Evolutionary conservation across 768 basidiomycete genomes (phyloP), one percentile per base, ranked within the genome.

Genomic region (Lactarius trivialis): DNA sequence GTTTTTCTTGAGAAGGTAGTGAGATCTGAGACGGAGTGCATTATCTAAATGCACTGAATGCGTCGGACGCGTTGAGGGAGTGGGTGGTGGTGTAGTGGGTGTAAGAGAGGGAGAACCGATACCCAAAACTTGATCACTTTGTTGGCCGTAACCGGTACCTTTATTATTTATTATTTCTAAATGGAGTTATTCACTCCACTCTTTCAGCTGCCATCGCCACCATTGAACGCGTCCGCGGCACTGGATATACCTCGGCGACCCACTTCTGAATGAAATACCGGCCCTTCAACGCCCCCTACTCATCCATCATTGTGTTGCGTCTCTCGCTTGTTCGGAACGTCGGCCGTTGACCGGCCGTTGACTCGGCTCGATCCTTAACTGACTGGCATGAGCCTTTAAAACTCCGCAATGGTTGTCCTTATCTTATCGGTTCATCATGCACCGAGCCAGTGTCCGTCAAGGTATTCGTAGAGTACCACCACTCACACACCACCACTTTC

Each of bases 21-120:
- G 69, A 95, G 79, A 76, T 94, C 92, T 70, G 91, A 91, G 67
- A 94, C 91, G 55, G 91, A 91, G 71, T 92, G 89, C 82, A 82
- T 83, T 26, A 21, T 12, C 45, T 28, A 48, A 9, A 54, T 49
- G 61, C 57, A 55, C 61, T 9, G 15, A 4, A 26, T 45, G 51
- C 51, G 56, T 28, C 36, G 26, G 51, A 49, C 49, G 45, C 45
- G 52, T 52, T 17, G 26, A 3, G 26, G 3, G n/a, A n/a, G 30
- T 1, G 30, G 26, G 50, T 19, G 50, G 15, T 32, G 2, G 28
- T 8, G 30, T 51, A 19, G 50, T 19, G 50, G 26, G 50, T 51
- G 26, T 51, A 32, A 51, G 28, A 37, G 37, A 33, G 39, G 26
- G 17, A 41, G 30, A 9, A 48, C 45, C 11, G n/a, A 24, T 24